These are phyloP conservation scores for Przewalskia tangutica DNA, from an alignment of 257 asterid genomes.

Conservation along the genomic window DNA sequence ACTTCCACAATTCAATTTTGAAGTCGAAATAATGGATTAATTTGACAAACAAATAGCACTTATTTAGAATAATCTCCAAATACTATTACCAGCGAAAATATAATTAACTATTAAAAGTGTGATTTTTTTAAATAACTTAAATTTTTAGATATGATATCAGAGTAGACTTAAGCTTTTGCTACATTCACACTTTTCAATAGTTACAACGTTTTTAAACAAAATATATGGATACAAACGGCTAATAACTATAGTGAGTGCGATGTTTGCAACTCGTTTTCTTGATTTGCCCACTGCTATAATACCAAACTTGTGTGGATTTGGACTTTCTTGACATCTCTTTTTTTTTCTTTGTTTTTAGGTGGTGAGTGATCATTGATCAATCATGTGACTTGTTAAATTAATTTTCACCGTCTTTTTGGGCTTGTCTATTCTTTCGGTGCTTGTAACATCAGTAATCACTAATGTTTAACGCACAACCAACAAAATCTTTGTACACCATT, in stretches of 20 bases:
- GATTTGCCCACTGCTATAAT: neutral
- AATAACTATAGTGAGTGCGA: neutral
- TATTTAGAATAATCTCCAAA: neutral
- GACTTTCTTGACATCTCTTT: neutral
- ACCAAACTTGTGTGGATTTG: neutral
- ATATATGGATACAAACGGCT: neutral
- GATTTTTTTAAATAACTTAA: too few species aligned
- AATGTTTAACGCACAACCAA: neutral
- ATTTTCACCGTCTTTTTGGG: neutral
- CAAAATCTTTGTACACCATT: neutral
- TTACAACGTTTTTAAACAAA: too few species aligned
- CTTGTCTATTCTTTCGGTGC: conserved; percentile 1
- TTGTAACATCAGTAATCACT: neutral
- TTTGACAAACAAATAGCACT: neutral
- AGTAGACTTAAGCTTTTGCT: too few species aligned
- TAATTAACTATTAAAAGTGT: too few species aligned
- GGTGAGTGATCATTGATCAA: neutral
- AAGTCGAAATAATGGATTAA: neutral
- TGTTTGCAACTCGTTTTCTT: neutral
- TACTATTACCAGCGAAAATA: too few species aligned
- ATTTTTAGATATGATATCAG: too few species aligned
- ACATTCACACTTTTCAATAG: too few species aligned
- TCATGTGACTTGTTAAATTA: neutral
- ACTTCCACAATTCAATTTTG: too few species aligned
- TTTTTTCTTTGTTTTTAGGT: neutral